A percentile compares a stretch with the other conserved stretches of the same genome.
phyloP scores from a whole-genome alignment of 2,329 filamentous ascomycete species.

The Ophiostoma sp. region DNA sequence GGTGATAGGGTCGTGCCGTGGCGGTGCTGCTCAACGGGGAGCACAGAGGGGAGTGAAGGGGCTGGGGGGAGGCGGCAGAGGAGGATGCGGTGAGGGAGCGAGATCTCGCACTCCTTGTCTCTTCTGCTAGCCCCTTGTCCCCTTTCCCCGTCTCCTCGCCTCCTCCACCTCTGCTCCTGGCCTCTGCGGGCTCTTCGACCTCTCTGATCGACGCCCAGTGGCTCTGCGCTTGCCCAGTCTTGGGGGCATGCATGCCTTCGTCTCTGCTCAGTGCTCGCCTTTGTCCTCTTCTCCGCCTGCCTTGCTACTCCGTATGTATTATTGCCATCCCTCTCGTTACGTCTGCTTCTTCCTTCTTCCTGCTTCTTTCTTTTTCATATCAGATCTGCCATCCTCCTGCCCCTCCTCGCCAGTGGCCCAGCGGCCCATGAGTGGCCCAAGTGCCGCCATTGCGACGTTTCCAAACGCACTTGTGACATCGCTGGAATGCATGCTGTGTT shows the following conservation, averaged over 20 bases:
- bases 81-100: neutral
- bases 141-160: neutral
- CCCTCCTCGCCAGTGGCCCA: slow-evolving; percentile 8
- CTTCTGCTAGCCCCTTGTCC: neutral
- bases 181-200: neutral
- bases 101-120: neutral
- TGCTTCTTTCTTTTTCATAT: neutral
- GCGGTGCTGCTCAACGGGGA: neutral
- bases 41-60: neutral
- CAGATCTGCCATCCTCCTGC: neutral
- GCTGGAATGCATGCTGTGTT: slow-evolving; percentile 11
- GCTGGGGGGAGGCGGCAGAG: neutral
- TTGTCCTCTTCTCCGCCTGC: neutral
- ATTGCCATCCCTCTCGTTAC: neutral
- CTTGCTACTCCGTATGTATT: neutral
- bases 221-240: neutral
- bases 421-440: neutral
- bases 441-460: neutral
- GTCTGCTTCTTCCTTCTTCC: neutral
- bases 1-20: neutral
- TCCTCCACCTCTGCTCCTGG: neutral
- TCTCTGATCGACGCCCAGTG: neutral
- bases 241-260: neutral
- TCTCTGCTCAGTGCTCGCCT: neutral
- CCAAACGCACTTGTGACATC: slow-evolving; percentile 11